Conservation (phyloP, 2,329 filamentous ascomycete genomes). For the Aplosporella prunicola region DNA sequence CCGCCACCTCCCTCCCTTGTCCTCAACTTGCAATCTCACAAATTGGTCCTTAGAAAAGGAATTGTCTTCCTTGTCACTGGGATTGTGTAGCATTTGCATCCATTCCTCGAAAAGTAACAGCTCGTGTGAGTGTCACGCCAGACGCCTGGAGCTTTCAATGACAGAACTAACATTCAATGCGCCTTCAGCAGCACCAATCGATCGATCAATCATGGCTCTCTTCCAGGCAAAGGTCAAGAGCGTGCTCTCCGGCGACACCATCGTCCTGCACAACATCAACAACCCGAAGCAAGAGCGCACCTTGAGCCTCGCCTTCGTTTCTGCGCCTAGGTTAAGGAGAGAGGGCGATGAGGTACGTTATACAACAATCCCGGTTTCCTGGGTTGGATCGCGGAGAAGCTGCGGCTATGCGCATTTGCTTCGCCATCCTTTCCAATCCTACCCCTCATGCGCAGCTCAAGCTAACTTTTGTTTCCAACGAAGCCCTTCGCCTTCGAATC, state of each 20-base stretch:
- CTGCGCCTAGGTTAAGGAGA: constrained; percentile 73
- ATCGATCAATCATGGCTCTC: constrained; percentile 17
- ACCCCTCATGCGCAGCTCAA: neutral
- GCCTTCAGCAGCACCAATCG: constrained; percentile 2
- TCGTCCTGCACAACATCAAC: constrained; percentile 71
- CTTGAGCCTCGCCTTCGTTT: constrained; percentile 86
- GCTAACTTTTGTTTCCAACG: neutral
- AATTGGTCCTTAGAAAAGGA: too few species aligned
- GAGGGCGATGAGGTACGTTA: constrained; percentile 70
- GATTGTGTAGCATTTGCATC: too few species aligned
- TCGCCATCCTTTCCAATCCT: neutral
- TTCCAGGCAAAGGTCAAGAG: constrained; percentile 59
- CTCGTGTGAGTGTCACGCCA: constrained; percentile 11
- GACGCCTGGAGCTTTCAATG: constrained; percentile 4
- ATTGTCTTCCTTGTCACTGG: too few species aligned
- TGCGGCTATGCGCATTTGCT: constrained; percentile 1
- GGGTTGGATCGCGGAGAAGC: neutral
- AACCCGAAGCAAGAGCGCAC: constrained; percentile 76
- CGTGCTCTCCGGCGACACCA: constrained; percentile 85
- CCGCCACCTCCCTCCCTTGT: neutral
- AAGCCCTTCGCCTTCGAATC: constrained; percentile 82
- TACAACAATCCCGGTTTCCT: constrained; percentile 3
- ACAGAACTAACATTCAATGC: constrained; percentile 4
- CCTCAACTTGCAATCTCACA: too few species aligned
- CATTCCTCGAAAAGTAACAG: neutral